Evolutionary conservation across 2,329 filamentous ascomycete species (phyloP).

Genomic region (Arthrobotrys sinensis): DNA sequence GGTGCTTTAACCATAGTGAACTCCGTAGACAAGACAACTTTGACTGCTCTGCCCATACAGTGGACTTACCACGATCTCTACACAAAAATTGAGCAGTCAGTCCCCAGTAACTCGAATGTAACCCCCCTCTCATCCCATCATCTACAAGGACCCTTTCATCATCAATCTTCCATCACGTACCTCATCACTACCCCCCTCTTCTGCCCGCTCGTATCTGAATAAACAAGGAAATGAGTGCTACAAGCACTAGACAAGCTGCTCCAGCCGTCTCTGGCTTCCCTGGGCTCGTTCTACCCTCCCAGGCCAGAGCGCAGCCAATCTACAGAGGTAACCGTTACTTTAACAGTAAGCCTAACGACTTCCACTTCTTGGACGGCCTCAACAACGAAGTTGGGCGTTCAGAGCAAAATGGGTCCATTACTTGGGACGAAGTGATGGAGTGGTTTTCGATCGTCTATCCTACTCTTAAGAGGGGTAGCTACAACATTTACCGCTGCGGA

Average conservation of each 20-base stretch:
- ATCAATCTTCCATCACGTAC: not conserved
- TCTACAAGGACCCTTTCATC: not conserved
- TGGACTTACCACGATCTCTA: too few relatives aligned
- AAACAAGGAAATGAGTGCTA: not conserved
- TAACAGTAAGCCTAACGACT: slow-evolving; percentile 2
- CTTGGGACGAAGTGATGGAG: slow-evolving; percentile 36
- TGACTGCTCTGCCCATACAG: not conserved
- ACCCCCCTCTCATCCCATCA: not conserved
- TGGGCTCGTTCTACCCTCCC: not conserved
- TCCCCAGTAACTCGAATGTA: not conserved
- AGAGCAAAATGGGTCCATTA: slow-evolving; percentile 27
- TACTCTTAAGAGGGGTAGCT: slow-evolving; percentile 19
- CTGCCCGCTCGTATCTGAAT: not conserved
- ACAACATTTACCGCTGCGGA: slow-evolving; percentile 22
- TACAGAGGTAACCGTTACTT: slow-evolving; percentile 3
- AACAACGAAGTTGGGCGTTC: slow-evolving; percentile 33
- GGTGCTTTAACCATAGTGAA: not conserved
- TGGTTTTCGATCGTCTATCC: slow-evolving; percentile 38
- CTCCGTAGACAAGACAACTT: slow-evolving; percentile 7
- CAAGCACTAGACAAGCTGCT: not conserved
- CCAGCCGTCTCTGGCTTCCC: not conserved
- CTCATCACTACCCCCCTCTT: not conserved
- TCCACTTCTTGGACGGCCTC: slow-evolving; percentile 35
- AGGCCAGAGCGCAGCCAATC: not conserved
- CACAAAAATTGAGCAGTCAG: not conserved